Conservation (phyloP, 1,284 basidiomycete species). For the Mycosarcoma maydis region DNA sequence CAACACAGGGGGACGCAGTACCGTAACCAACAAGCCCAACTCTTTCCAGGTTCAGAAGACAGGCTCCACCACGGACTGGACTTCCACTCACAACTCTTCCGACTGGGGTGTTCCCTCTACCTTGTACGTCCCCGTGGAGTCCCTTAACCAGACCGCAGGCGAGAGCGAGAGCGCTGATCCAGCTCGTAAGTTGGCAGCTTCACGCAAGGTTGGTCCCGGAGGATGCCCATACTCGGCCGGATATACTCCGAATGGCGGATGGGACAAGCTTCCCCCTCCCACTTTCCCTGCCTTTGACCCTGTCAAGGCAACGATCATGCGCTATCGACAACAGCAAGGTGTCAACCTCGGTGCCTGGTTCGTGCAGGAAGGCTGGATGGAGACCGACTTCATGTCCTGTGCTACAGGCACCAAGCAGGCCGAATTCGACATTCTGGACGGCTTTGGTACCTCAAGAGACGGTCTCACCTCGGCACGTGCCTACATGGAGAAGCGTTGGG, state of each 20-base stretch:
- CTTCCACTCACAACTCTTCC: constrained; percentile 30
- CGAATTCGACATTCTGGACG: constrained; percentile 69
- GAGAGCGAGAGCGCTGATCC: constrained; percentile 6
- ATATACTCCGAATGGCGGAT: constrained; percentile 59
- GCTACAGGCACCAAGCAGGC: constrained; percentile 72
- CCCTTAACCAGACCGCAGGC: constrained; percentile 22
- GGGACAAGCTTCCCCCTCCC: constrained; percentile 47
- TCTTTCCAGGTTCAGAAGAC: constrained; percentile 40
- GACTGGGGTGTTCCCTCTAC: constrained; percentile 57
- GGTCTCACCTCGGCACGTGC: constrained; percentile 69
- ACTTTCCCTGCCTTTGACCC: constrained; percentile 58
- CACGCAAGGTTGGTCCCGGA: constrained; percentile 52
- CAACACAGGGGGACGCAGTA: constrained; percentile 11
- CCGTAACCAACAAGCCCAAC: constrained; percentile 24
- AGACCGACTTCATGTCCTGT: constrained; percentile 75
- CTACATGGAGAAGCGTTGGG: constrained; percentile 78
- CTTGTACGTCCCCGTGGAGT: constrained; percentile 48
- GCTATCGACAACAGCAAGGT: constrained; percentile 61
- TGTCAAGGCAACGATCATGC: constrained; percentile 60
- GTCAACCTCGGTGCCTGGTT: constrained; percentile 69
- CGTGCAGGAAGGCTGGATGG: constrained; percentile 82
- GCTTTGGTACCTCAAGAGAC: constrained; percentile 72
- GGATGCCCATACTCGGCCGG: constrained; percentile 53
- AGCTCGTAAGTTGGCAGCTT: constrained; percentile 32
- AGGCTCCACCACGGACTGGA: constrained; percentile 24